Conservation (phyloP, 371 early-diverging fungal species). For the Apophysomyces ossiformis region DNA sequence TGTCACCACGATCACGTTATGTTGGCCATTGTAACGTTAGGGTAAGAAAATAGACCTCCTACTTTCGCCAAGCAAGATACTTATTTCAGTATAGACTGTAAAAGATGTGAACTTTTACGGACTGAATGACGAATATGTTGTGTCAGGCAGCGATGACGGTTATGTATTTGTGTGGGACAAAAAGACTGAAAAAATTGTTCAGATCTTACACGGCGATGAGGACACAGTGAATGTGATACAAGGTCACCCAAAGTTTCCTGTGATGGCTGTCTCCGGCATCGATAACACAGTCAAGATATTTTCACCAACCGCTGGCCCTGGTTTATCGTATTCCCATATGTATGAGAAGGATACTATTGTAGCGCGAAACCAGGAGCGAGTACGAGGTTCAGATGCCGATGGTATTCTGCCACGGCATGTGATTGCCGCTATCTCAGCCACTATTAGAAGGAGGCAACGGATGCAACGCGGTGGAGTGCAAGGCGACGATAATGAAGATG, state of each 20-base stretch:
- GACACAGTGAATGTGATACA: constrained; percentile 68
- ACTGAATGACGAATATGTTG: constrained; percentile 67
- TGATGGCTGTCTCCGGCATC: constrained; percentile 69
- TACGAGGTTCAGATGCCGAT: constrained; percentile 18
- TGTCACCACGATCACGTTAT: constrained; percentile 34
- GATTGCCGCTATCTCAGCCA: constrained; percentile 28
- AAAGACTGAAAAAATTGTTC: constrained; percentile 60
- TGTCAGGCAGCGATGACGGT: constrained; percentile 85
- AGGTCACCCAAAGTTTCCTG: constrained; percentile 53
- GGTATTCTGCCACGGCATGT: constrained; percentile 31
- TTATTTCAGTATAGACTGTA: constrained; percentile 55
- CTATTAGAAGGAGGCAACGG: constrained; percentile 10
- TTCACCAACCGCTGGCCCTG: constrained; percentile 50
- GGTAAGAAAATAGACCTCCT: constrained; percentile 19
- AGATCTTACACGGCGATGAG: constrained; percentile 68
- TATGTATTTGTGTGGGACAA: constrained; percentile 79
- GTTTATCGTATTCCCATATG: constrained; percentile 36
- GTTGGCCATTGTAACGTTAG: constrained; percentile 46
- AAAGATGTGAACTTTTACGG: constrained; percentile 87
- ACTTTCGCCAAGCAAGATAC: background rate
- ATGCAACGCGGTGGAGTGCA: constrained; percentile 6
- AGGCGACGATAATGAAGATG: constrained; percentile 16
- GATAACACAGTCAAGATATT: constrained; percentile 78
- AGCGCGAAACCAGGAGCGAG: constrained; percentile 24
- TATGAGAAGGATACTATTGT: constrained; percentile 37